Evolutionary conservation across 2,329 filamentous ascomycete genomes (phyloP), one percentile per base, ranked within the genome.

Genomic region (Septoria petroselini): DNA sequence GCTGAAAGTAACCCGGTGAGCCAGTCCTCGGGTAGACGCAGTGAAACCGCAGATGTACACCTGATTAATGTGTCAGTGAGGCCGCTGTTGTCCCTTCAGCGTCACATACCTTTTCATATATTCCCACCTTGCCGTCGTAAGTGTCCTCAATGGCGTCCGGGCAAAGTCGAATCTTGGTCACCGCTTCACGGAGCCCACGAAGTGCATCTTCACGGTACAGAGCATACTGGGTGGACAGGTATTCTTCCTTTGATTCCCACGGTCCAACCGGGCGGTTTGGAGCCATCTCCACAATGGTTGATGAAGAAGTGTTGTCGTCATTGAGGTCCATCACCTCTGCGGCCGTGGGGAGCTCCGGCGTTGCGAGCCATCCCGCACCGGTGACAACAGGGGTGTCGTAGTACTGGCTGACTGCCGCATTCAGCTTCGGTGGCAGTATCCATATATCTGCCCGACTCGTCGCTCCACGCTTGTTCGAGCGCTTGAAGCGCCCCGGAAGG

Each of bases 141-240:
- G 48, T 30, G 0, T 74, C 74, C 50, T 94, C 89, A 9, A 67
- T 67, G 68, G 82, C 81, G 0, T 62, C 54, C 0, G 83, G 82
- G 5, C 76, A 62, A 1, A 67, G 57, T 18, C 74, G 76, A 47
- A 86, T 77, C 9, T 75, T 68, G 0, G 72, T 69, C 1, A 95
- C 77, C 0, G 86, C 83, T 54, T 81, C 76, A 5, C 89, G 79
- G 0, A 95, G 73, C 1, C 83, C 78, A 9, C 85, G 79, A 2
- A 87, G 73, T 0, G 82, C 80, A 63, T 95, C 89, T 62, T 89
- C 86, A 2, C 90, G 78, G 6, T 89, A 74, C 1, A 95, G 77
- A 2, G 81, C 74, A 63, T 93, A 95, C 41, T 94, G 87, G 0
- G 81, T 78, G 25, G 80, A 73, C 0, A 95, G 72, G 50, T 95